Evolutionary conservation across 2,329 filamentous ascomycete genomes (phyloP), one percentile per base, ranked within the genome.

Genomic region (Nothomitra cinnamomea): DNA sequence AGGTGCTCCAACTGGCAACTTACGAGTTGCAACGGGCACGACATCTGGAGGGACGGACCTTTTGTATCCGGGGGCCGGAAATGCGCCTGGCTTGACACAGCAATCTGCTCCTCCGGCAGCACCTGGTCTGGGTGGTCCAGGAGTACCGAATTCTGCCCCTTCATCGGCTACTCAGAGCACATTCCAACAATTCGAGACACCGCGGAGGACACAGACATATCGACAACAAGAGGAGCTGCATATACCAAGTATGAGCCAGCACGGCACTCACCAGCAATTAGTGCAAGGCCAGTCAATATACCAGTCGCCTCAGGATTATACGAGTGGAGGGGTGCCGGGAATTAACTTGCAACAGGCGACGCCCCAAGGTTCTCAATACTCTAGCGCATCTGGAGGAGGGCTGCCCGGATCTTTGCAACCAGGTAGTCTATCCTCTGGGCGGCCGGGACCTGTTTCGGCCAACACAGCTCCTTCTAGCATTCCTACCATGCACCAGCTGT

Each of bases 401-500:
- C 66, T 84, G 3, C 80, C 80, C 17, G 79, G 78, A 55, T 74
- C 78, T 52, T 68, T 83, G 42, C 80, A 82, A 62, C 72, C 76
- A 25, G 75, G 74, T 38, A 69, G 68, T 57, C 21, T 49, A 17
- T 49, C 45, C 15, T 64, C 66, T 45, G 69, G 68, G 59, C 72
- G 79, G 57, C 77, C 78, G 43, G 68, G 64, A 32, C 69, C 73
- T 35, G 67, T 75, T 41, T 71, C 75, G 25, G 64, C 73, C 52
- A 80, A 77, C 62, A 77, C 77, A 12, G 75, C 78, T 24, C 74
- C 80, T 5, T 71, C 70, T 22, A 70, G 69, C n/a, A 65, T 79
- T 53, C 76, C 79, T 58, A 77, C 77, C 25, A 69, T 79, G 59
- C 72, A 73, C 53, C 72, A 72, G 58, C 61, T 70, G 49, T 68